Evolutionary conservation across 2,329 filamentous ascomycete genomes (phyloP).

Genomic region (Cladobotryum protrusum): DNA sequence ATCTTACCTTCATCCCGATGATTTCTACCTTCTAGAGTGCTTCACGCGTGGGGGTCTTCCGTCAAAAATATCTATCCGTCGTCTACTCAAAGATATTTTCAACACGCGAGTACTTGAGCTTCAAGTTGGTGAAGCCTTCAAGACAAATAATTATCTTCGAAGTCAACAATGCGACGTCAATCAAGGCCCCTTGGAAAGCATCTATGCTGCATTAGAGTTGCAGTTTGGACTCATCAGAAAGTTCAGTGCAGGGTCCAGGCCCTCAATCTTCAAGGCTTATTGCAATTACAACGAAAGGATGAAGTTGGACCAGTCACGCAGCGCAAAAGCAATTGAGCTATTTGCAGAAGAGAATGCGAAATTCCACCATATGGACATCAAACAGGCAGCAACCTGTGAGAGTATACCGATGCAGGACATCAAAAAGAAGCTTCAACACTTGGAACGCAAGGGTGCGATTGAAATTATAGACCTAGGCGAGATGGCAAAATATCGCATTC

Average conservation of each 20-base stretch:
- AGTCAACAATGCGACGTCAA: constrained; percentile 35
- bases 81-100: constrained; percentile 48
- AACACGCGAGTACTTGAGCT: constrained; percentile 18
- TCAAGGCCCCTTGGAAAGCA: background rate
- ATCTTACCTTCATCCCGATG: constrained; percentile 50
- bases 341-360: background rate
- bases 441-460: background rate
- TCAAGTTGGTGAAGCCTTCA: constrained; percentile 13
- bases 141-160: constrained; percentile 39
- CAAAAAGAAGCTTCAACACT: background rate
- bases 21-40: constrained; percentile 52
- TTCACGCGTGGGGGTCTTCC: constrained; percentile 56
- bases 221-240: background rate
- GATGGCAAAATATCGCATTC: background rate
- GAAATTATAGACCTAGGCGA: background rate
- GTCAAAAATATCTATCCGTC: constrained; percentile 41
- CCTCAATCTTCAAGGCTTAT: background rate
- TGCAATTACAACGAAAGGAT: background rate
- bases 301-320: background rate
- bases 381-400: background rate
- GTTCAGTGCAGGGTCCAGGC: background rate
- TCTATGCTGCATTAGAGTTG: background rate
- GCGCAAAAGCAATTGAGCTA: background rate
- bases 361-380: background rate
- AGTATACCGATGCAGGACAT: background rate